phyloP scores from a whole-genome alignment of 164 flowering plant genomes.

The Nymphaea thermarum region DNA sequence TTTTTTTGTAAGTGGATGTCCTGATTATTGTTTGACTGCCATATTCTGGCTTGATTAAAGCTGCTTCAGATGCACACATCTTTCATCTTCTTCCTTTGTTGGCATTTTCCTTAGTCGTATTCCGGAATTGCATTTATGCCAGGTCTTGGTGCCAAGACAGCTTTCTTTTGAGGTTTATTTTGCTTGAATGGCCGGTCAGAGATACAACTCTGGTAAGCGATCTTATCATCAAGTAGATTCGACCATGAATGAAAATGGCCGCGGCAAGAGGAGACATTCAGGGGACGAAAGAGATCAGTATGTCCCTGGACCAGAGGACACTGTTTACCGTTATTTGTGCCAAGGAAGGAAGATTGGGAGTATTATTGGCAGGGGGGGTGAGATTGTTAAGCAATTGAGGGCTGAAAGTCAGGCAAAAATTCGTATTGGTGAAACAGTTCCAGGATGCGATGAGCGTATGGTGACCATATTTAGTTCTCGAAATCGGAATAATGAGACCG shows the following conservation, averaged over 20 bases:
- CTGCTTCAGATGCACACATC: too few species aligned
- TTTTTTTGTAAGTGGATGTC: too few species aligned
- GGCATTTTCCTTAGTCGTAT: too few species aligned
- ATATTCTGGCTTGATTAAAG: too few species aligned
- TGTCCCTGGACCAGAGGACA: conserved; percentile 60
- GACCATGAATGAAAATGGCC: conserved; percentile 20
- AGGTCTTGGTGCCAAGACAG: too few species aligned
- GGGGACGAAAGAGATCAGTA: conserved; percentile 35
- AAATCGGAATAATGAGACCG: conserved; percentile 47
- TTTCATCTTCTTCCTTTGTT: too few species aligned
- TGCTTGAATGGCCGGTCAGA: conserved; percentile 40
- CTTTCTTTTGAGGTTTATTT: too few species aligned
- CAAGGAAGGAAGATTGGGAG: conserved; percentile 87
- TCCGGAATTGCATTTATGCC: too few species aligned
- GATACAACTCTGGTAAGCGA: conserved; percentile 37
- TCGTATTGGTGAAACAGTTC: conserved; percentile 76
- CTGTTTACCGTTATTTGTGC: conserved; percentile 88
- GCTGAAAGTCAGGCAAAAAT: conserved; percentile 83
- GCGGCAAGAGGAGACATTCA: conserved; percentile 39
- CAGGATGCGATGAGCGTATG: conserved; percentile 83
- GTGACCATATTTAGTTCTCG: conserved; percentile 79
- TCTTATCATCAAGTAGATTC: conserved; percentile 39
- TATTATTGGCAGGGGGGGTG: conserved; percentile 94
- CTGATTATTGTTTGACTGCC: too few species aligned
- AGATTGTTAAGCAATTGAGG: conserved; percentile 87